Conservation (phyloP, 225 moss, liverwort and hornwort species). For the Bryoerythrophyllum caledonicum region DNA sequence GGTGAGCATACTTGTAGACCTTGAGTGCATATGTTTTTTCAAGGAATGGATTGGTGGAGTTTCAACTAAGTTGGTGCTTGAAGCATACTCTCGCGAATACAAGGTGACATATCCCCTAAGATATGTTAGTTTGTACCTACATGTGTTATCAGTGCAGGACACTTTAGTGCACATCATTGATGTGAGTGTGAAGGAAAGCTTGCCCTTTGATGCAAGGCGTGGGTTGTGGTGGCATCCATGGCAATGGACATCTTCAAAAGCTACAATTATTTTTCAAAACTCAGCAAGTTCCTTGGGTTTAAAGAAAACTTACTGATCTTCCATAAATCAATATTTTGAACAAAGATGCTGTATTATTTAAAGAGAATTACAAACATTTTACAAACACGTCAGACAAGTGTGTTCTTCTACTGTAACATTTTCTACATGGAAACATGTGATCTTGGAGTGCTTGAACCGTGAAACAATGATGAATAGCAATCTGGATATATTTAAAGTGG, state of each 20-base stretch:
- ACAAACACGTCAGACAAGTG: too few species aligned
- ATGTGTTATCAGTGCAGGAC: slow-evolving; percentile 1
- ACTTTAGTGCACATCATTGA: slow-evolving; percentile 13
- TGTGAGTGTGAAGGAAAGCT: not conserved
- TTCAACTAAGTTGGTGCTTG: not conserved
- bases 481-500: too few species aligned
- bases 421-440: too few species aligned
- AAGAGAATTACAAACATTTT: too few species aligned
- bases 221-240: not conserved
- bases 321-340: too few species aligned
- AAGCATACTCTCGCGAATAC: not conserved
- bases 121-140: not conserved
- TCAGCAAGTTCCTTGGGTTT: too few species aligned
- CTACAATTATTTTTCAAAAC: too few species aligned
- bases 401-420: too few species aligned
- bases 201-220: not conserved
- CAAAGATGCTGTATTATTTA: too few species aligned
- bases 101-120: not conserved
- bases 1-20: not conserved
- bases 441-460: too few species aligned
- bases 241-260: not conserved
- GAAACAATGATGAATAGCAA: too few species aligned
- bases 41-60: not conserved
- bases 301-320: too few species aligned
- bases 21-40: not conserved